Percentiles rank a stretch among this genome's conserved stretches.
Conservation (phyloP, 805 yeast species). For the Candida insectalens region DNA sequence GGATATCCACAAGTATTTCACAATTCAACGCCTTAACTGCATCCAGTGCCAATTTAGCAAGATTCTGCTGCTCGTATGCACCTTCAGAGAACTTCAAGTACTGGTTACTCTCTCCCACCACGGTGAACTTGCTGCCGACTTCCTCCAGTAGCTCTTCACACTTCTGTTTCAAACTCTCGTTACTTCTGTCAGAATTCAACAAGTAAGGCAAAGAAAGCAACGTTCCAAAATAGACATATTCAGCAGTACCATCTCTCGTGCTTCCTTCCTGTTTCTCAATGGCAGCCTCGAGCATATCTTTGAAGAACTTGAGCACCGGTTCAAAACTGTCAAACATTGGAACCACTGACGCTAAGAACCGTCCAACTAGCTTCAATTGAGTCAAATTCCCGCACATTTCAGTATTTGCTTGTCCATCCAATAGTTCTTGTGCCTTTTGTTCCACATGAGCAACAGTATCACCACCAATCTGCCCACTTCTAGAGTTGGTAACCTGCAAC, state of each 20-base stretch:
- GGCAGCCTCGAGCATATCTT: slow-evolving; percentile 44
- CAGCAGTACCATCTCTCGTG: slow-evolving; percentile 32
- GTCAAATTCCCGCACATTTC: slow-evolving; percentile 53
- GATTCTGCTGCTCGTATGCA: slow-evolving; percentile 43
- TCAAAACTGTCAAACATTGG: slow-evolving; percentile 49
- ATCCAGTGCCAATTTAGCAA: slow-evolving; percentile 42
- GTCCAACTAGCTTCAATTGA: slow-evolving; percentile 56
- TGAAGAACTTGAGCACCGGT: slow-evolving; percentile 31
- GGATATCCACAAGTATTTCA: slow-evolving; percentile 28
- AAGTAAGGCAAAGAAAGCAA: slow-evolving; percentile 56
- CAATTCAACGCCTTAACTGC: slow-evolving; percentile 36
- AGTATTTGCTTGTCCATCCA: slow-evolving; percentile 25
- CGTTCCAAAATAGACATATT: slow-evolving; percentile 55
- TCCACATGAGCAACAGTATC: slow-evolving; percentile 63
- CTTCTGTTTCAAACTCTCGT: slow-evolving; percentile 19
- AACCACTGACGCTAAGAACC: slow-evolving; percentile 58
- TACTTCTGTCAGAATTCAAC: slow-evolving; percentile 14
- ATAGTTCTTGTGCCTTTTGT: slow-evolving; percentile 45
- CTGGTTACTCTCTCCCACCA: slow-evolving; percentile 16
- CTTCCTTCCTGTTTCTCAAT: slow-evolving; percentile 41
- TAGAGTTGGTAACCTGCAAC: slow-evolving; percentile 55
- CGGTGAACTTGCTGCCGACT: background rate
- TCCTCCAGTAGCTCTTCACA: slow-evolving; percentile 33
- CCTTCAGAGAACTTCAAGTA: slow-evolving; percentile 31
- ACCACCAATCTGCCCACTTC: slow-evolving; percentile 56